Base-by-base conservation (phyloP, 2,329 filamentous ascomycete species). In the Pseudocercospora pini-densiflorae region DNA sequence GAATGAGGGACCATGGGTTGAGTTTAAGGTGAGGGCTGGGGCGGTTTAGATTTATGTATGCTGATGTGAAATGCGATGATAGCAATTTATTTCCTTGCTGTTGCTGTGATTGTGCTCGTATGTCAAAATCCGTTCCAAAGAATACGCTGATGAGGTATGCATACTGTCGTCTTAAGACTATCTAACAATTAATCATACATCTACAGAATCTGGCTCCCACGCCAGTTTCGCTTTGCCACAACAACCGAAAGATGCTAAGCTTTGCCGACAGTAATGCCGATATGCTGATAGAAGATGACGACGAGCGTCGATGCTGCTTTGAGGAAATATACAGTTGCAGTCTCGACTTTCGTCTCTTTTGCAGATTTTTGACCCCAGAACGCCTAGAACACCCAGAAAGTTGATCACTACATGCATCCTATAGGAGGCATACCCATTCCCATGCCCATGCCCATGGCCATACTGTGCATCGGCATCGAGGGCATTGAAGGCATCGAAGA, bases 1-100 rank as follows among this genome's bases (percentile, higher is more conserved):
- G 72, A 93, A 92, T 81, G 85, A 90, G 73, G 91, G 91, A 0
- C 88, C 89, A 0, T 83, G 91, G 79, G 81, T 92, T 64, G 87
- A 92, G 79, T 81, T 82, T 53, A 70, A 59, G 61, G 55, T 27
- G 45, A 68, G 69, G 67, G 57, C 69, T 63, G 49, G 55, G 40
- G 61, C 47, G 19, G 53, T 23, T 51, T 67, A 59, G 24, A 24
- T 27, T 27, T 23, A 27, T 24, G 21, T 23, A 14, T 16, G 36
- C 1, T 40, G 36, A 40, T 40, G 10, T 36, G 33, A 33, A 27
- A 5, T 27, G 16, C 19, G 5, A 47, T n/a, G 43, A n/a, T 47
- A 21, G 3, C 43, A 16, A 12, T 3, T 47, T 21, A 1, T 47
- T 16, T 9, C 9, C 4, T 45, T 8, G n/a, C n/a, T n/a, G n/a